Evolutionary conservation across 2,329 filamentous ascomycete genomes (phyloP).

Genomic region (Verticillium longisporum): DNA sequence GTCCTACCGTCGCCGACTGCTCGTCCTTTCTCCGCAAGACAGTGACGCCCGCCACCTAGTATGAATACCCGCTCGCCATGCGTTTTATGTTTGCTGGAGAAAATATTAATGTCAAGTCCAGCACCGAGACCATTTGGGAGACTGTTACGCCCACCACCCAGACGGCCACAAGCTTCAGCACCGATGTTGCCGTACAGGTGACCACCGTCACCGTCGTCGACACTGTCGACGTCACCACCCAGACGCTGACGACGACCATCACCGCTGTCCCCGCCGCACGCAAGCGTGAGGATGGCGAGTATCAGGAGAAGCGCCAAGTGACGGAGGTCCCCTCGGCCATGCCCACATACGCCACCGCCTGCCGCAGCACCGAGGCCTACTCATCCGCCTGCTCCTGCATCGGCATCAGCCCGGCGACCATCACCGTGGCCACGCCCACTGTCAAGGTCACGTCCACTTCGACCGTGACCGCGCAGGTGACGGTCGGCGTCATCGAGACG

Average conservation of each 20-base stretch:
- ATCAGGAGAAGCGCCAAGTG: not conserved
- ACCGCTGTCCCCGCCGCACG: not conserved
- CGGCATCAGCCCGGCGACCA: constrained; percentile 9
- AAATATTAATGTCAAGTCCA: not conserved
- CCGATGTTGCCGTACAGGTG: not conserved
- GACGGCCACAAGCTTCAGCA: not conserved
- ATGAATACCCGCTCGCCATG: not conserved
- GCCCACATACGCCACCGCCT: constrained; percentile 12
- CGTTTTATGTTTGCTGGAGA: not conserved
- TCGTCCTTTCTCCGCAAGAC: constrained; percentile 2
- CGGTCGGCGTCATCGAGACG: constrained; percentile 2
- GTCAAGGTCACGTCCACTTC: constrained; percentile 30
- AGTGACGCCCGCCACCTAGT: not conserved
- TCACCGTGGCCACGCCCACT: constrained; percentile 19
- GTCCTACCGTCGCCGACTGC: constrained; percentile 3
- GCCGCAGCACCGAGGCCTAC: constrained; percentile 9
- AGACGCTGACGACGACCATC: not conserved
- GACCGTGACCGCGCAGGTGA: constrained; percentile 1
- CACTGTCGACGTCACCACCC: not conserved
- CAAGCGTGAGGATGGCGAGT: not conserved
- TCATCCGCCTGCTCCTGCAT: constrained; percentile 15
- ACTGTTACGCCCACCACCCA: not conserved
- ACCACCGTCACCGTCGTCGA: constrained; percentile 1
- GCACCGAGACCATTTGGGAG: not conserved
- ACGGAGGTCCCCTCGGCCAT: constrained; percentile 8